These are phyloP conservation scores for Luffa acutangula DNA, from an alignment of 306 rosid species.

Conservation along the genomic window DNA sequence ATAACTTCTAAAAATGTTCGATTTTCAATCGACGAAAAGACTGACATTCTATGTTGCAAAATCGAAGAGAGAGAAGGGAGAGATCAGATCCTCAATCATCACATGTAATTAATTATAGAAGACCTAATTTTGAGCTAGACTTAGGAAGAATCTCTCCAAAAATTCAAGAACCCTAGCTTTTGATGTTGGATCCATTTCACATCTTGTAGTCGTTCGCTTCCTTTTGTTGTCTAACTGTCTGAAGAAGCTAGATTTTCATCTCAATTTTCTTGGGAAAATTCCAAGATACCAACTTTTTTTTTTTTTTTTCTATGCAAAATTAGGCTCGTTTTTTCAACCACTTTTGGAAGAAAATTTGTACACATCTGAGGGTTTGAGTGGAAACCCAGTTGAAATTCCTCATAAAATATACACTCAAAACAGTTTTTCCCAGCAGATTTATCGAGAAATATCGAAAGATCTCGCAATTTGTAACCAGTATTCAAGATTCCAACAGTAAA, in stretches of 20 bases:
- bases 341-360: neutral
- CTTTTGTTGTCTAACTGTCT: neutral
- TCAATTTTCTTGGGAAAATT: neutral
- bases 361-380: conserved; percentile 10
- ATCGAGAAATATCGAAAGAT: conserved; percentile 7
- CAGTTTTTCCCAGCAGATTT: conserved; percentile 2
- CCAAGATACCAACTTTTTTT: neutral
- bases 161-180: conserved; percentile 35
- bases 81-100: neutral
- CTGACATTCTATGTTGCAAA: neutral
- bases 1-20: neutral
- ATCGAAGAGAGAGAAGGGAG: neutral
- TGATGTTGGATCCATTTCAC: neutral
- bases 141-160: neutral
- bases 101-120: neutral
- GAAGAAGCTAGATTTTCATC: neutral
- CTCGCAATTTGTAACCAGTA: neutral
- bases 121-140: neutral
- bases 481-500: conserved; percentile 9
- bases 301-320: neutral
- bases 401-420: conserved; percentile 28
- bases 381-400: conserved; percentile 30
- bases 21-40: neutral
- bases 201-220: neutral
- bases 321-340: neutral